These are phyloP conservation scores for Bauhinia variegata DNA, from an alignment of 306 rosid species.

Conservation along the genomic window DNA sequence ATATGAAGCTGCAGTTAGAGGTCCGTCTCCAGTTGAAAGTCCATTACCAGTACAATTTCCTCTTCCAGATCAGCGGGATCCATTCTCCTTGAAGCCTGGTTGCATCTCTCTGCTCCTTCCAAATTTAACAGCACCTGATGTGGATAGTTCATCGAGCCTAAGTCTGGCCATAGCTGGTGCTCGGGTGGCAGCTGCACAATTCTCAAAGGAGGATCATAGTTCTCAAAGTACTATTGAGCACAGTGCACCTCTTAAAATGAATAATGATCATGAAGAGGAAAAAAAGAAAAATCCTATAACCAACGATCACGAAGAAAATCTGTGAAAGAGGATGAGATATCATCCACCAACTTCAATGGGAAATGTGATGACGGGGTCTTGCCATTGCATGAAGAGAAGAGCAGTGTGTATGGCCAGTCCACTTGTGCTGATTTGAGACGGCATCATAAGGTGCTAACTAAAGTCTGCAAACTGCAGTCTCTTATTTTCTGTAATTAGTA, in stretches of 20 bases:
- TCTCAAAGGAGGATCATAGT: constrained; percentile 60
- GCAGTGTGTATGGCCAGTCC: constrained; percentile 36
- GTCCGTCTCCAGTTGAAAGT: constrained; percentile 60
- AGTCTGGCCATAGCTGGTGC: constrained; percentile 85
- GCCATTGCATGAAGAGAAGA: constrained; percentile 36
- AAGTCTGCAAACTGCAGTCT: constrained; percentile 45
- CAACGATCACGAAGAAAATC: constrained; percentile 30
- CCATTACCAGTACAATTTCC: constrained; percentile 76
- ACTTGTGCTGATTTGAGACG: constrained; percentile 38
- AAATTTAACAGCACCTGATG: constrained; percentile 52
- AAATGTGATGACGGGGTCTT: constrained; percentile 24
- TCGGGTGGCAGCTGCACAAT: constrained; percentile 78
- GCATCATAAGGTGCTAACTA: constrained; percentile 47
- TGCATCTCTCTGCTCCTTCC: constrained; percentile 44
- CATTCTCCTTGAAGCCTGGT: constrained; percentile 77
- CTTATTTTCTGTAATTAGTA: neutral
- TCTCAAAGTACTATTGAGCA: constrained; percentile 28
- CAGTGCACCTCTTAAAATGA: constrained; percentile 9
- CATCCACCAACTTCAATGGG: constrained; percentile 30
- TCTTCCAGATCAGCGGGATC: constrained; percentile 75
- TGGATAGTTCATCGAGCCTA: constrained; percentile 62
- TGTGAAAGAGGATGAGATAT: constrained; percentile 34
- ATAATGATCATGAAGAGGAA: constrained; percentile 31
- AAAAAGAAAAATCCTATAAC: constrained; percentile 35
- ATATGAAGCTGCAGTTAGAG: constrained; percentile 82